Evolutionary conservation across 768 basidiomycete genomes (phyloP), one percentile per base, ranked within the genome.

Genomic region (Boletus rubropictus): DNA sequence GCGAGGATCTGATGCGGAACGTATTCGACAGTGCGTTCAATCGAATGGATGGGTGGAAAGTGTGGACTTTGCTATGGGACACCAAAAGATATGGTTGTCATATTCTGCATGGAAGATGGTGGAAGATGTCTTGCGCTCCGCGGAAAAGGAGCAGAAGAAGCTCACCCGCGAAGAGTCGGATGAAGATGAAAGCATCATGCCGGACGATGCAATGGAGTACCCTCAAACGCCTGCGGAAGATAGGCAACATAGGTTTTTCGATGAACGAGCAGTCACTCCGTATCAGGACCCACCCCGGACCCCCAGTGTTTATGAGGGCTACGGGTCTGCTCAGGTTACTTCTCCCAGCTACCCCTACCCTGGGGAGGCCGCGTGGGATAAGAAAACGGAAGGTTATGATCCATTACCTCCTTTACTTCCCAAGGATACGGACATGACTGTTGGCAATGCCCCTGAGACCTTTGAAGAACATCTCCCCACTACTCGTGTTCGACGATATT

Each of bases 81-180:
- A 69, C 47, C 65, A 70, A 49, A 73, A 65, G 64, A 73, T 83
- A 51, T 83, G 78, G 77, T 57, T 83, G 37, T 65, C 70, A 18
- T 81, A 78, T 63, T 53, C 57, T 35, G 73, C 78, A 20, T 82
- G 82, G 82, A 79, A 79, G 65, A 71, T 71, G 55, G 70, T 77
- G n/a, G 81, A 81, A 58, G 78, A 82, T 42, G 72, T 71, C 33
- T 48, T 81, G 12, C 71, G 79, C 44, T 70, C 72, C 31, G 61
- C 62, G 39, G 79, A 81, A 64, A 78, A 71, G 62, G 77, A 78
- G 47, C 62, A 63, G 44, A 69, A 69, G 64, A 72, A 72, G 57
- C 59, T 64, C 11, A 60, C 56, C 27, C 62, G 65, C 22, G 76
- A 68, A 39, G 69, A 56, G 5, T 71, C 62, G 1, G 75, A 72